These are phyloP conservation scores for Neostapfia colusana DNA, from an alignment of 176 grass and related monocot genomes.

Conservation along the genomic window DNA sequence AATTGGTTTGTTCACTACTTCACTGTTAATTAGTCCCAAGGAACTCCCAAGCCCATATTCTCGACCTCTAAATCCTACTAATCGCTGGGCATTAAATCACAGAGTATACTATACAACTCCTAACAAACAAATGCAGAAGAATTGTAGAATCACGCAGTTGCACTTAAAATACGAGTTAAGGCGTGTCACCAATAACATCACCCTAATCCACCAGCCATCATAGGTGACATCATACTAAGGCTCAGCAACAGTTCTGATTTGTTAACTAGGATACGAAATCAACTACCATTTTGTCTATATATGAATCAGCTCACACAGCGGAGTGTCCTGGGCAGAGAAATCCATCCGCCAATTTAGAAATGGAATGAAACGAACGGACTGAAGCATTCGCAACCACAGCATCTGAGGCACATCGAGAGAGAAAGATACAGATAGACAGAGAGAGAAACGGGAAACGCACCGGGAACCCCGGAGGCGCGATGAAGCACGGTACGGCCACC, in stretches of 20 bases:
- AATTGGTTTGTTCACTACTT: neutral
- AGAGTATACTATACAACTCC: neutral
- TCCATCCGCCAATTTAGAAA: neutral
- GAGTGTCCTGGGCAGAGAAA: neutral
- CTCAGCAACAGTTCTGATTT: neutral
- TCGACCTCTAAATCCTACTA: neutral
- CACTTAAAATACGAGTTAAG: neutral
- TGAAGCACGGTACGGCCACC: constrained; percentile 64
- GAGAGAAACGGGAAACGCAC: constrained; percentile 51
- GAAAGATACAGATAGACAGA: neutral
- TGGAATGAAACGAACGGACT: neutral
- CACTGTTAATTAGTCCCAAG: neutral
- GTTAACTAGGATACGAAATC: constrained; percentile 8
- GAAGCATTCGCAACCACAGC: neutral
- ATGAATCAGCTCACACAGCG: neutral
- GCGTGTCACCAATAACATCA: neutral
- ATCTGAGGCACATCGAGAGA: constrained; percentile 6
- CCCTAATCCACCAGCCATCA: neutral
- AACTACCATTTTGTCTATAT: neutral
- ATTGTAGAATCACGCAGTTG: neutral
- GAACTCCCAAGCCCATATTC: neutral
- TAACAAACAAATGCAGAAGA: neutral
- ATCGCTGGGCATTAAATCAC: neutral
- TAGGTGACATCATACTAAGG: neutral
- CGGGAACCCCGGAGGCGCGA: constrained; percentile 59